These are phyloP conservation scores for Magnaporthiopsis rhizophila DNA, from an alignment of 2,329 filamentous ascomycete genomes.

Conservation along the genomic window DNA sequence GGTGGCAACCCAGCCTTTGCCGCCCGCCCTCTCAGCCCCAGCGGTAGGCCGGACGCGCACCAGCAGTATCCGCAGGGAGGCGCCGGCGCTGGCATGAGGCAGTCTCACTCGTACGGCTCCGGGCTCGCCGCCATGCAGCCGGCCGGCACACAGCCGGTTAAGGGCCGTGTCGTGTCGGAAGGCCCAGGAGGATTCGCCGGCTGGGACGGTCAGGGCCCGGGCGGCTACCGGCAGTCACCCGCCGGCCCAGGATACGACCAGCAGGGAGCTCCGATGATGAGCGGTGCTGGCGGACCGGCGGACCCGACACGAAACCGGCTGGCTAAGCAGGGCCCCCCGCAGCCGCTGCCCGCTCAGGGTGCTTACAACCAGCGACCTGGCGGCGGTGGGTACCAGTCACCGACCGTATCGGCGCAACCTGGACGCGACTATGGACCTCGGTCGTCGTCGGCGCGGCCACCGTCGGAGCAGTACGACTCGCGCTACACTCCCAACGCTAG, in stretches of 20 bases:
- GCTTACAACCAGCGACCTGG: constrained; percentile 13
- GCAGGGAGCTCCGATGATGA: constrained; percentile 7
- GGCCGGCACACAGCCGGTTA: constrained; percentile 27
- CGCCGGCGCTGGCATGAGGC: constrained; percentile 26
- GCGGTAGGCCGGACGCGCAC: constrained; percentile 15
- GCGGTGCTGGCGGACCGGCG: constrained; percentile 17
- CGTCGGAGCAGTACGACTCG: constrained; percentile 15
- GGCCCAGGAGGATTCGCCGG: constrained; percentile 18
- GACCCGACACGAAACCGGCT: constrained; percentile 29
- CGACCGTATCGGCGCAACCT: constrained; percentile 16
- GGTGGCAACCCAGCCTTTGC: constrained; percentile 33
- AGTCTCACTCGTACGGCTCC: constrained; percentile 35
- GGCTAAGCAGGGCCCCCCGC: constrained; percentile 24
- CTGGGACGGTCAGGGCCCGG: constrained; percentile 24
- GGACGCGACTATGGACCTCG: constrained; percentile 32
- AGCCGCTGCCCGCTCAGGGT: constrained; percentile 10
- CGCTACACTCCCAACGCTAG: constrained; percentile 7
- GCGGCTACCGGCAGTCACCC: background rate
- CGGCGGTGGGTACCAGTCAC: background rate
- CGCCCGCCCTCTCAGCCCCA: constrained; percentile 37
- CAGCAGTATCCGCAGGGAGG: constrained; percentile 5
- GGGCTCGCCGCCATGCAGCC: constrained; percentile 34
- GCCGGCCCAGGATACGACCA: constrained; percentile 18
- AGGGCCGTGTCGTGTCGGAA: constrained; percentile 32
- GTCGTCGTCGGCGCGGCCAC: constrained; percentile 20